Percentiles rank a stretch among this genome's conserved stretches.
These are phyloP conservation scores for Neocatenulostroma microsporum DNA, from an alignment of 2,329 filamentous ascomycete genomes.

Conservation along the genomic window DNA sequence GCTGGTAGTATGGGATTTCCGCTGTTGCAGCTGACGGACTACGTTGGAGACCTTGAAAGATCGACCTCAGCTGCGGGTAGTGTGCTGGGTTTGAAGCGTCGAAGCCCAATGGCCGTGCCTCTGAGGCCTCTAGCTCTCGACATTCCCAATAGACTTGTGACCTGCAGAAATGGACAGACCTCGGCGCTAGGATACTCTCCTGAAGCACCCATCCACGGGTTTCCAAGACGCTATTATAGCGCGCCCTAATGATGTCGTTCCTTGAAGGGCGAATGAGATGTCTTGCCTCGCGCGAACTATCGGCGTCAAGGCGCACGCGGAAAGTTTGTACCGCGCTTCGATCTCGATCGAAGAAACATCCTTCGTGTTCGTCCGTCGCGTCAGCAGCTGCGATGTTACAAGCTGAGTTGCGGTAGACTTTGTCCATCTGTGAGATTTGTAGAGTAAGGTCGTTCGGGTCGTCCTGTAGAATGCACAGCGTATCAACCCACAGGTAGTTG, in stretches of 20 bases:
- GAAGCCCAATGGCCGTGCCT: background rate
- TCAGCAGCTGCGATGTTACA: constrained; percentile 1
- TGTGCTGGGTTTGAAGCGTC: too few relatives aligned
- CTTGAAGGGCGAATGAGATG: background rate
- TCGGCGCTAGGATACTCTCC: background rate
- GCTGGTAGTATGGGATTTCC: too few relatives aligned
- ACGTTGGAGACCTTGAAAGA: too few relatives aligned
- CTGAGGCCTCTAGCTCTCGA: background rate
- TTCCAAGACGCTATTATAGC: background rate
- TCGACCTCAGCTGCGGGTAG: too few relatives aligned
- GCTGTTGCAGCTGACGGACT: too few relatives aligned
- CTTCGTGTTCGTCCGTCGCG: background rate
- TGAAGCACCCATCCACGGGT: background rate
- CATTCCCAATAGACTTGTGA: background rate
- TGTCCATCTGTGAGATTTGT: background rate
- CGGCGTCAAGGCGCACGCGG: background rate
- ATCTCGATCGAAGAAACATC: background rate
- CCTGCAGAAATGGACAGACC: background rate
- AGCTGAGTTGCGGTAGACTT: background rate
- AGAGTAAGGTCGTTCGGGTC: background rate
- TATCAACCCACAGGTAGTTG: constrained; percentile 2
- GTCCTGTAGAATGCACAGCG: constrained; percentile 6
- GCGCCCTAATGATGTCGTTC: too few relatives aligned
- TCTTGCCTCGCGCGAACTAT: background rate
- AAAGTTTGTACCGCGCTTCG: background rate